Conservation (phyloP, 805 yeast species). For the Kodamaea restingae region DNA sequence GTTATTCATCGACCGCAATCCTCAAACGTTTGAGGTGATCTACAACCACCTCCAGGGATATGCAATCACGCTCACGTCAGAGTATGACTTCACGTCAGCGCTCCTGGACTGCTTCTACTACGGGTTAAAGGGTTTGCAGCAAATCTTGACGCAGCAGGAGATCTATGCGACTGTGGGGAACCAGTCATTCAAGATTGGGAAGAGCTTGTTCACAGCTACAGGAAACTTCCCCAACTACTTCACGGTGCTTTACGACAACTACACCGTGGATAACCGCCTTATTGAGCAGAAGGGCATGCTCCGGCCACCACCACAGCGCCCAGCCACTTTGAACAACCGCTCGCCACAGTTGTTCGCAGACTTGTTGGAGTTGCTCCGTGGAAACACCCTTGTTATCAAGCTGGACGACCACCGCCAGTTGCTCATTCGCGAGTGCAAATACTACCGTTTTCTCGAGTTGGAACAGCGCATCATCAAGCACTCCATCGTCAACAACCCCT, state of each 20-base stretch:
- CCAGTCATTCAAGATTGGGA: constrained; percentile 54
- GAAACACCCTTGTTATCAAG: constrained; percentile 45
- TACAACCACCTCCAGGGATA: constrained; percentile 80
- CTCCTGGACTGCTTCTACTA: constrained; percentile 72
- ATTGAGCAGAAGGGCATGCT: constrained; percentile 44
- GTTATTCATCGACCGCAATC: constrained; percentile 70
- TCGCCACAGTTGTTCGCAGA: constrained; percentile 53
- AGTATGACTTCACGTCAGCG: constrained; percentile 56
- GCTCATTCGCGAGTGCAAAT: constrained; percentile 66
- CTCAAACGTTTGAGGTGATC: constrained; percentile 62
- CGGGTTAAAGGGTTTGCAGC: constrained; percentile 54
- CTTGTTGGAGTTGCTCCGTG: constrained; percentile 52
- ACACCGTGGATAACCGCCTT: constrained; percentile 39
- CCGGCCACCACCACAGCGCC: constrained; percentile 77
- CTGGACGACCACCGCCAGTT: constrained; percentile 53
- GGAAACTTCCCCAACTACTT: constrained; percentile 82
- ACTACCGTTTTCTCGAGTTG: constrained; percentile 69
- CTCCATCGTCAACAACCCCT: constrained; percentile 49
- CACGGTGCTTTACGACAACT: constrained; percentile 53
- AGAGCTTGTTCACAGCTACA: constrained; percentile 45
- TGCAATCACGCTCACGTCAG: constrained; percentile 54
- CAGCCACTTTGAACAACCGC: constrained; percentile 49
- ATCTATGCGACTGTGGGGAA: constrained; percentile 58
- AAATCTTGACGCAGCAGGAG: constrained; percentile 49
- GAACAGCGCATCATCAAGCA: constrained; percentile 67